phyloP scores from a whole-genome alignment of 2,329 filamentous ascomycete genomes.

The Fusarium verticillioides region DNA sequence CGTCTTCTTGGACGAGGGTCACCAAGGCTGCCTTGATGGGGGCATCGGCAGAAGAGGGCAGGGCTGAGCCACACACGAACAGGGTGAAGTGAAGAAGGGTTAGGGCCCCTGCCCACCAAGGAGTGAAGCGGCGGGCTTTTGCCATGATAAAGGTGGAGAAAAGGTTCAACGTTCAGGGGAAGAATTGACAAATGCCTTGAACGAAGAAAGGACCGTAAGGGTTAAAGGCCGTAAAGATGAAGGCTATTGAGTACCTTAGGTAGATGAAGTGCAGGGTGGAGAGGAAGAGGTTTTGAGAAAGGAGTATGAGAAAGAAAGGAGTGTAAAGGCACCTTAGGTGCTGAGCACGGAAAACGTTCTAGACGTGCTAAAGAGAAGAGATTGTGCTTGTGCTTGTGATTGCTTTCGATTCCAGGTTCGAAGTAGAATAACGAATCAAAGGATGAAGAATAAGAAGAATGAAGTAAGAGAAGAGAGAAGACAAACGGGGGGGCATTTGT shows the following conservation, averaged over 20 bases:
- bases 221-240: constrained; percentile 8
- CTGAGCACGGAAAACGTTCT: constrained; percentile 17
- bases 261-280: neutral
- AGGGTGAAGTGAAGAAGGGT: constrained; percentile 38
- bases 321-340: constrained; percentile 24
- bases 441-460: constrained; percentile 33
- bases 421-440: constrained; percentile 32
- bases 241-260: constrained; percentile 4
- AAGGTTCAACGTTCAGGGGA: constrained; percentile 1
- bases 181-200: constrained; percentile 1
- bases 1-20: constrained; percentile 47
- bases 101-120: constrained; percentile 29
- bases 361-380: constrained; percentile 15
- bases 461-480: constrained; percentile 2
- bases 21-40: constrained; percentile 49
- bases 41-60: constrained; percentile 34
- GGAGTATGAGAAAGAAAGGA: constrained; percentile 30
- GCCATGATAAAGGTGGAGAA: constrained; percentile 29
- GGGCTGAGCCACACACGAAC: constrained; percentile 30
- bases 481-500: neutral
- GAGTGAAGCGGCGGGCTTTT: constrained; percentile 6
- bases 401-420: constrained; percentile 29
- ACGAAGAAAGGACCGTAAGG: neutral
- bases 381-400: constrained; percentile 8
- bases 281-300: constrained; percentile 16